Conservation (phyloP, 73 alveolate species). For the Durusdinium trenchii region DNA sequence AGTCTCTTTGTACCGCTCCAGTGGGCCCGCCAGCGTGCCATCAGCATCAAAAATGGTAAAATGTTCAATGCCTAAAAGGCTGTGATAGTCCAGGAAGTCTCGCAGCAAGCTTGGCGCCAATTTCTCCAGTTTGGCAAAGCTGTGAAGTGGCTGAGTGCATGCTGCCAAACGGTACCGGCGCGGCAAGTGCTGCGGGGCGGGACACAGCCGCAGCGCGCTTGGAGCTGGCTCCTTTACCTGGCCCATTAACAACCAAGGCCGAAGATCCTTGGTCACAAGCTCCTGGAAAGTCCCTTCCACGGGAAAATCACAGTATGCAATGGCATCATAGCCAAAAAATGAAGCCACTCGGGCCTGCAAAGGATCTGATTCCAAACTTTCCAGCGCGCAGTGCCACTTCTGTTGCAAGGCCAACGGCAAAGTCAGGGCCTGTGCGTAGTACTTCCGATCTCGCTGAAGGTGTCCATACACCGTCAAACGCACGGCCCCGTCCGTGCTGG, state of each 20-base stretch:
- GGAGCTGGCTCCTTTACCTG: background rate
- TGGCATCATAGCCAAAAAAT: conserved; percentile 66
- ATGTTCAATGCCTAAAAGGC: conserved; percentile 73
- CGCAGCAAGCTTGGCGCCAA: conserved; percentile 14
- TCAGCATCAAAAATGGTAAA: conserved; percentile 69
- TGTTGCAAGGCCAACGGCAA: conserved; percentile 7
- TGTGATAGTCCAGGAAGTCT: conserved; percentile 73
- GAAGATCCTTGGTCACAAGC: background rate
- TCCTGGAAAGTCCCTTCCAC: background rate
- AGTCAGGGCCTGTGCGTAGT: conserved; percentile 51
- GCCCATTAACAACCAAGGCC: background rate
- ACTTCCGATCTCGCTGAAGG: conserved; percentile 14
- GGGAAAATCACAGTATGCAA: background rate
- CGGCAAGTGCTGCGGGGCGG: too few species aligned
- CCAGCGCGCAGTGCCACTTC: conserved; percentile 40
- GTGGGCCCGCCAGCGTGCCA: conserved; percentile 23
- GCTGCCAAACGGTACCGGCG: background rate
- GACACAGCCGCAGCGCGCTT: too few species aligned
- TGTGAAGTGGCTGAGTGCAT: conserved; percentile 67
- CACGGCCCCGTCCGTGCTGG: conserved; percentile 32
- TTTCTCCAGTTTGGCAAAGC: conserved; percentile 50
- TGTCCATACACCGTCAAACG: conserved; percentile 20
- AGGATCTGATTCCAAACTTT: background rate
- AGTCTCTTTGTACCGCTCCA: background rate
- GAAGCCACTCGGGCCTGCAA: conserved; percentile 64